phyloP scores from a whole-genome alignment of 2,329 filamentous ascomycete species.

The Bipolaris sorokiniana region DNA sequence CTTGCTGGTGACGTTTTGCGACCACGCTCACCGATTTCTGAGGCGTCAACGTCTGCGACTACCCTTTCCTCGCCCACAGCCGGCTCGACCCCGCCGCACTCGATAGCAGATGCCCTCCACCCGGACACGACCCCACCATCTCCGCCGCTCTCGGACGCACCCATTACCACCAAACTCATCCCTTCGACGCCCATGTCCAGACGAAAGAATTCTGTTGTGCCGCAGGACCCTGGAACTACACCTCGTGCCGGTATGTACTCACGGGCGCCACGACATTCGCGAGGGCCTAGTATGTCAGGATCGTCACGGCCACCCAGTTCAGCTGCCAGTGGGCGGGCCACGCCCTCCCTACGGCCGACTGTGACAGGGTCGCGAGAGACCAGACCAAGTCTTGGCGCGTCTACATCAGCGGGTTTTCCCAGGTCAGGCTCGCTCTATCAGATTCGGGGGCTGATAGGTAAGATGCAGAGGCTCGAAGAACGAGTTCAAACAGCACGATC shows the following conservation, averaged over 20 bases:
- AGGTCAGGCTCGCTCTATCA: constrained; percentile 81
- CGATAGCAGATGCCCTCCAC: constrained; percentile 66
- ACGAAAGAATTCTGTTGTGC: constrained; percentile 56
- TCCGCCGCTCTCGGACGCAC: constrained; percentile 88
- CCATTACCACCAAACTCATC: constrained; percentile 58
- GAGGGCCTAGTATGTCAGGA: constrained; percentile 66
- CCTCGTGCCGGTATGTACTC: constrained; percentile 60
- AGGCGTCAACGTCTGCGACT: constrained; percentile 78
- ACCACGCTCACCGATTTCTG: constrained; percentile 74
- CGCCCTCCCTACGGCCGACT: constrained; percentile 51
- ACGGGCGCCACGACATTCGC: constrained; percentile 57
- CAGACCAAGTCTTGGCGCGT: constrained; percentile 54
- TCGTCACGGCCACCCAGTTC: constrained; percentile 38
- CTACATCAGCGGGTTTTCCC: constrained; percentile 60
- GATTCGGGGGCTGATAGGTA: constrained; percentile 89
- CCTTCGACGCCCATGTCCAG: constrained; percentile 50
- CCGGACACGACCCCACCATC: constrained; percentile 86
- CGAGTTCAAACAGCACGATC: constrained; percentile 90
- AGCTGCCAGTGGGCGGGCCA: constrained; percentile 49
- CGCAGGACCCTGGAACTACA: constrained; percentile 59
- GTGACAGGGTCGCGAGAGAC: constrained; percentile 45
- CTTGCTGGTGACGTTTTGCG: constrained; percentile 56
- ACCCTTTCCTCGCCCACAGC: constrained; percentile 88
- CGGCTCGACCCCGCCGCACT: constrained; percentile 79
- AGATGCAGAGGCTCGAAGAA: constrained; percentile 96